Evolutionary conservation across 768 basidiomycete genomes (phyloP), one percentile per base, ranked within the genome.

Genomic region (Rhizopogon vulgaris): DNA sequence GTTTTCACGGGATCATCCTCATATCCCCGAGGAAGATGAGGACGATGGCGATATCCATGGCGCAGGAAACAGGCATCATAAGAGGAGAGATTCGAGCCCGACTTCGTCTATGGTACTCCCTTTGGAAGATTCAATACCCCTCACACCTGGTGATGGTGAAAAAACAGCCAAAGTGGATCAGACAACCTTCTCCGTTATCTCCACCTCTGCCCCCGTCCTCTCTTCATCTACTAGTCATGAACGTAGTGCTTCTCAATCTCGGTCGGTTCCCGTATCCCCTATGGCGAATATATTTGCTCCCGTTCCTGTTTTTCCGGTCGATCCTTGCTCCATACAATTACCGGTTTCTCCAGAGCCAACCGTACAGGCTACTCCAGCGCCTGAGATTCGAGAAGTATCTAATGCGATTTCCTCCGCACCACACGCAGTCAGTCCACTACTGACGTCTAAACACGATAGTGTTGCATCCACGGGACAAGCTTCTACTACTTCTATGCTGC

Each of bases 21-120:
- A 79, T 56, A 88, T 87, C 24, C 71, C 79, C 17, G 87, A 90
- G 63, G 86, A 86, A 56, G 84, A 87, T 14, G 87, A 88, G 56
- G 78, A 77, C 0, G 77, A 72, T 15, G 74, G 70, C n/a, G 63
- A 57, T 27, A 60, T 52, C 36, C 58, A 58, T 41, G 52, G 52
- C 24, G 65, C 68, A 27, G 58, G 56, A 11, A 62, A 66, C 25
- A 56, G 53, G 49, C 53, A 56, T 41, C 55, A 61, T n/a, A 54
- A 58, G 40, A 53, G 63, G 40, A 56, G 55, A 25, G 38, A 38
- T n/a, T 60, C 57, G 3, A 64, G 56, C 7, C 63, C 53, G 15
- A 60, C 55, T 8, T 62, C 75, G 18, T 79, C 77, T 14, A 65
- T 61, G 0, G 65, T 68, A n/a, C 56, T 58, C 38, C 56, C 65